Base-by-base conservation (phyloP, 2,329 filamentous ascomycete species). In the Colletotrichum sansevieriae region DNA sequence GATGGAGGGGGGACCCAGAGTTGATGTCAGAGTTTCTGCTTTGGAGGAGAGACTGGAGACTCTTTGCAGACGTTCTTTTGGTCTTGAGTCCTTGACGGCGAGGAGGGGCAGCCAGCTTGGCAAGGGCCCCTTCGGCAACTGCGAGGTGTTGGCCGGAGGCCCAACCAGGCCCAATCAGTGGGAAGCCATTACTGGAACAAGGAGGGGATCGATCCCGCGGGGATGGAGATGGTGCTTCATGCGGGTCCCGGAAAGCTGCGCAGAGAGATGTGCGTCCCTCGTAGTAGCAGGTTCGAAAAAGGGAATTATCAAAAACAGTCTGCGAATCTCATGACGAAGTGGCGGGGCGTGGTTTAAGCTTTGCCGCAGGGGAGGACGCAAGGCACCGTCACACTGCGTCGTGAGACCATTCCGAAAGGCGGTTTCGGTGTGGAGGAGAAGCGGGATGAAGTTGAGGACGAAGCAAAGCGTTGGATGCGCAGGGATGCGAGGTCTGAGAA, bases 241-340 rank as follows among this genome's bases (percentile, higher is more conserved):
- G 47, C 47, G 8, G 49, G 11, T 57, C 47, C n/a, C 37, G 29
- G 37, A 25, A 49, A 25, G 47, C 20, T 37, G 29, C 25, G 47
- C 46, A 35, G 41, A 29, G 47, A 18, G 18, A 20, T 37, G 29
- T 37, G 47, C 46, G 29, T 18, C n/a, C 22, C 22, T 22, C 22
- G 22, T 22, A 4, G 56, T 49, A 35, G 29, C 20, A n/a, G 8
- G 37, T 56, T 54, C 62, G 18, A 65, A 68, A 65, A 52, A 49
- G 61, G 61, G 41, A 68, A 68, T 68, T 47, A 33, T 65, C 41
- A 49, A 68, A 54, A 60, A 49, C 49, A 55, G 61, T 65, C 41
- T 68, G 65, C 65, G 41, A 68, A 68, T 60, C 65, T 54, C 65
- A 65, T 68, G 65, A 65, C 56, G 65, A 59, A 12, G 29, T n/a